These are phyloP conservation scores for Tolypocladium paradoxum DNA, from an alignment of 2,329 filamentous ascomycete genomes.

Conservation along the genomic window DNA sequence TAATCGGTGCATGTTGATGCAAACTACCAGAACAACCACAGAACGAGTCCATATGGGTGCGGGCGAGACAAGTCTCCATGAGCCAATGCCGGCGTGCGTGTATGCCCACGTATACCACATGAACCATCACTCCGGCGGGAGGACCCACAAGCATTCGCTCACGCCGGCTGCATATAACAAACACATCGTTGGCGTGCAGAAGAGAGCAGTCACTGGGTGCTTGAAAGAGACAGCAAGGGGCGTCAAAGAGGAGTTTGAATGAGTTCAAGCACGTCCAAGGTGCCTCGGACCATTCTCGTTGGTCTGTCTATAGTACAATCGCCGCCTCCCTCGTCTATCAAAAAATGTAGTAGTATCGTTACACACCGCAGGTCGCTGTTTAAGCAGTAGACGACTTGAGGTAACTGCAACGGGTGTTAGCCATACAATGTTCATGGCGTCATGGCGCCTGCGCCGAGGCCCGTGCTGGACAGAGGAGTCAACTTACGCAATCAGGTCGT, in stretches of 20 bases:
- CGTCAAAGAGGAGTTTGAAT: slow-evolving; percentile 23
- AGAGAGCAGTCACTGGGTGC: not conserved
- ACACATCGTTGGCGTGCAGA: not conserved
- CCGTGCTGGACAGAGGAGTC: not conserved
- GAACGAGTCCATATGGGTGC: no score
- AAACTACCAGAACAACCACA: not conserved
- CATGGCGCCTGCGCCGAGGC: not conserved
- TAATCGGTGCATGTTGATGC: not conserved
- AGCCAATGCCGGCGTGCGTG: not conserved
- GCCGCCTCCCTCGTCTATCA: slow-evolving; percentile 24
- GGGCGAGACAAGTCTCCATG: not conserved
- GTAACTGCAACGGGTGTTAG: slow-evolving; percentile 37
- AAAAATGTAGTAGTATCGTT: slow-evolving; percentile 19
- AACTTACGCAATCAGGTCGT: slow-evolving; percentile 93
- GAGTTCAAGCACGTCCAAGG: slow-evolving; percentile 19
- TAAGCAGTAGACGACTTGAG: slow-evolving; percentile 62
- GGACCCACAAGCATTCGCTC: not conserved
- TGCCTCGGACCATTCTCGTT: slow-evolving; percentile 20
- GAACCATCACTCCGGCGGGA: slow-evolving; percentile 12
- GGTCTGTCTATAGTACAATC: slow-evolving; percentile 31
- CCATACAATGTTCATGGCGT: not conserved
- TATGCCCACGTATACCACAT: slow-evolving; percentile 1
- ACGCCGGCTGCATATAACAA: not conserved
- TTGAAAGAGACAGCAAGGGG: not conserved
- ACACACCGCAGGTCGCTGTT: slow-evolving; percentile 23